Evolutionary conservation across 2,329 filamentous ascomycete genomes (phyloP).

Genomic region (Claviceps monticola): DNA sequence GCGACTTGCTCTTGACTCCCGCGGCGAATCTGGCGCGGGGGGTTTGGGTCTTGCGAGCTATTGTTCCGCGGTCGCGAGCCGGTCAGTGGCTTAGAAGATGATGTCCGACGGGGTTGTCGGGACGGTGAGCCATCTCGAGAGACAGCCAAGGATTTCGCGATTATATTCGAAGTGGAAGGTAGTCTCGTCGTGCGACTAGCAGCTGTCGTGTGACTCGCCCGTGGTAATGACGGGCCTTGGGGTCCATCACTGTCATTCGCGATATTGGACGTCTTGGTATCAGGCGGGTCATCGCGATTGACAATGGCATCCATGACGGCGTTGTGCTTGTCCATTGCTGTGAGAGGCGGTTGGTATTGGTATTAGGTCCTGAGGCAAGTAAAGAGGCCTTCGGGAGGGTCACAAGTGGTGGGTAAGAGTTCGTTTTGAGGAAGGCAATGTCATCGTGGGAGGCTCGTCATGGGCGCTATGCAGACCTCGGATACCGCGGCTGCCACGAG

Average conservation of each 20-base stretch:
- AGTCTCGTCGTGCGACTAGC: slow-evolving; percentile 20
- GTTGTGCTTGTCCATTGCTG: slow-evolving; percentile 23
- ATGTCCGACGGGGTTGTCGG: slow-evolving; percentile 23
- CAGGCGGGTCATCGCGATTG: slow-evolving; percentile 8
- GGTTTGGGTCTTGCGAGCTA: slow-evolving; percentile 50
- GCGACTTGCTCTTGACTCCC: slow-evolving; percentile 46
- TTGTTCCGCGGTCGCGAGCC: slow-evolving; percentile 48
- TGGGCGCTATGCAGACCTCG: slow-evolving; percentile 12
- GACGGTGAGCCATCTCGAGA: slow-evolving; percentile 36
- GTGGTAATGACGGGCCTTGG: slow-evolving; percentile 1
- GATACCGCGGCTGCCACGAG: slow-evolving; percentile 3
- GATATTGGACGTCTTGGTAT: slow-evolving; percentile 1
- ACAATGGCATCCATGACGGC: slow-evolving; percentile 8
- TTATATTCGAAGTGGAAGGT: slow-evolving; percentile 23
- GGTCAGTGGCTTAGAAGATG: slow-evolving; percentile 21
- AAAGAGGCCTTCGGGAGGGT: slow-evolving; percentile 16
- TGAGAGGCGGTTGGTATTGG: slow-evolving; percentile 11
- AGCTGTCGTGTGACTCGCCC: slow-evolving; percentile 10
- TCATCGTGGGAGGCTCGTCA: slow-evolving; percentile 24
- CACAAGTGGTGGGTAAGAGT: slow-evolving; percentile 12
- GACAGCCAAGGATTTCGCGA: slow-evolving; percentile 21
- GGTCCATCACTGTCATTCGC: neutral
- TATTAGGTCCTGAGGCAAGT: slow-evolving; percentile 13
- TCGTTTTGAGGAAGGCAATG: slow-evolving; percentile 1
- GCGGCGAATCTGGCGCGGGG: slow-evolving; percentile 36